Evolutionary conservation across 306 rosid genomes (phyloP).

Genomic region (Trifolium dubium): DNA sequence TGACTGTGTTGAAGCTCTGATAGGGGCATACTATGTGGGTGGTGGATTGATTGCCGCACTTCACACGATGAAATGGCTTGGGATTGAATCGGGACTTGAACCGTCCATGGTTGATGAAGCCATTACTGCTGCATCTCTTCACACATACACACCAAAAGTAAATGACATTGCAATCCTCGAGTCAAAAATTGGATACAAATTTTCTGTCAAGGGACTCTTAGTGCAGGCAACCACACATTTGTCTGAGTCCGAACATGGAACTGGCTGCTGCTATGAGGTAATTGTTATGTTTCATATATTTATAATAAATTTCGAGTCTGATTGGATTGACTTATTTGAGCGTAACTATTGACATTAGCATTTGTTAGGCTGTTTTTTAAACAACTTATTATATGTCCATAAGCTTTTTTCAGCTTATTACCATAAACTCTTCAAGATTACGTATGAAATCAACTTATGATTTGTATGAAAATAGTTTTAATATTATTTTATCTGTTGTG

Average conservation of each 20-base stretch:
- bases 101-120: constrained; percentile 70
- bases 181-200: constrained; percentile 68
- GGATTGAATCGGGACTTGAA: constrained; percentile 72
- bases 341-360: background rate
- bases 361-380: background rate
- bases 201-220: constrained; percentile 83
- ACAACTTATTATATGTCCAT: background rate
- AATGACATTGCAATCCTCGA: constrained; percentile 69
- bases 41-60: constrained; percentile 83
- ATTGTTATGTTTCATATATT: constrained; percentile 22
- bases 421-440: background rate
- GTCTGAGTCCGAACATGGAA: constrained; percentile 63
- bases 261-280: constrained; percentile 85
- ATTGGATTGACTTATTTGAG: background rate
- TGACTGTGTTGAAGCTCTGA: constrained; percentile 93
- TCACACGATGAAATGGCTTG: constrained; percentile 85
- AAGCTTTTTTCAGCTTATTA: background rate
- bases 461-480: too few relatives aligned
- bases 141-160: constrained; percentile 54
- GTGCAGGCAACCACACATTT: constrained; percentile 82
- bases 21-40: constrained; percentile 84
- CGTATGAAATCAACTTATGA: background rate
- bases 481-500: background rate
- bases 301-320: constrained; percentile 4
- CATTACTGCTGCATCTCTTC: constrained; percentile 68